Evolutionary conservation across 2,329 filamentous ascomycete genomes (phyloP).

Genomic region (Cladosporium phlei): DNA sequence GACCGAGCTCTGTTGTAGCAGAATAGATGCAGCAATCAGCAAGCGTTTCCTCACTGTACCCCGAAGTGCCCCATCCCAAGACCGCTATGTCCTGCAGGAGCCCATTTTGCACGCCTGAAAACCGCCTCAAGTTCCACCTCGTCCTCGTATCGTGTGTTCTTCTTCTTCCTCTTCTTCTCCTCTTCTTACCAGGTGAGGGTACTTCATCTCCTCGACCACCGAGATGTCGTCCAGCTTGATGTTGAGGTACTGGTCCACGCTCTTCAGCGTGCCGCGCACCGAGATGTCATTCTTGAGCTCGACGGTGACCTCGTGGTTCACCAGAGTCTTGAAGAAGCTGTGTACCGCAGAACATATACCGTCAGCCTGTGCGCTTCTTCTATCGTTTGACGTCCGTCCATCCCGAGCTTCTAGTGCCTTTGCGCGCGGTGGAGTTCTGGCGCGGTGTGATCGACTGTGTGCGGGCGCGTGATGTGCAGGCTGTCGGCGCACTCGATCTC

Average conservation of each 20-base stretch:
- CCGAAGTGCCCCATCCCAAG: too few relatives aligned
- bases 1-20: constrained; percentile 59
- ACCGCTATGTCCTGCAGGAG: too few relatives aligned
- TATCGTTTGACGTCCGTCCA: not conserved
- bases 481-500: too few relatives aligned
- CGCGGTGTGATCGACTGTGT: not conserved
- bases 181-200: constrained; percentile 76
- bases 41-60: constrained; percentile 4
- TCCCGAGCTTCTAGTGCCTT: too few relatives aligned
- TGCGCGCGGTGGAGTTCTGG: not conserved
- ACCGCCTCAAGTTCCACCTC: not conserved
- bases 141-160: not conserved
- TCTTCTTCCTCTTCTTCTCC: not conserved
- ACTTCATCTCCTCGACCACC: constrained; percentile 88
- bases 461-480: too few relatives aligned
- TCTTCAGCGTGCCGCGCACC: constrained; percentile 91
- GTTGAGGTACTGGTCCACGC: constrained; percentile 97
- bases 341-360: constrained; percentile 3
- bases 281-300: constrained; percentile 99
- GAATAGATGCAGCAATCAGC: constrained; percentile 8
- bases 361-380: not conserved
- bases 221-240: constrained; percentile 96
- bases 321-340: constrained; percentile 98
- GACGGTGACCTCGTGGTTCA: constrained; percentile 94
- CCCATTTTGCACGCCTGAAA: too few relatives aligned